phyloP scores from a whole-genome alignment of 2,329 filamentous ascomycete species.

The Albophoma yamanashiensis region DNA sequence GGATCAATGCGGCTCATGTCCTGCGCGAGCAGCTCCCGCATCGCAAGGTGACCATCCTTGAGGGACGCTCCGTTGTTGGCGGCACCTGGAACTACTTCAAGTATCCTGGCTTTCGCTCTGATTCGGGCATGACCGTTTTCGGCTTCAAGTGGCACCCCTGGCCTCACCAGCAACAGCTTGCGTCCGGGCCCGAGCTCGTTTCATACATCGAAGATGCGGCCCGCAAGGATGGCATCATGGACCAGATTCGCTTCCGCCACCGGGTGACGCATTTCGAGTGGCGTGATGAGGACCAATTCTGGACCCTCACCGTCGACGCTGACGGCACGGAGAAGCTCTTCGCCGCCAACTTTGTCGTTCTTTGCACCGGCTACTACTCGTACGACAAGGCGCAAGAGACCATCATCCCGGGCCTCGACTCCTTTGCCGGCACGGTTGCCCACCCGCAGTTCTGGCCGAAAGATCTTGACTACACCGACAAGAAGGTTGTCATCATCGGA shows the following conservation, averaged over 20 bases:
- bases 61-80: slow-evolving; percentile 53
- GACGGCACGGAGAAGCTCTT: slow-evolving; percentile 13
- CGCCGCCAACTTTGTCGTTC: slow-evolving; percentile 44
- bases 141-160: slow-evolving; percentile 65
- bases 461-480: slow-evolving; percentile 52
- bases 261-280: slow-evolving; percentile 38
- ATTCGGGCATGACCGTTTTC: slow-evolving; percentile 51
- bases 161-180: slow-evolving; percentile 41
- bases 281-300: slow-evolving; percentile 43
- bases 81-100: slow-evolving; percentile 74
- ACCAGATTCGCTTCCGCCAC: slow-evolving; percentile 41
- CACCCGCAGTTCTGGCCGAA: slow-evolving; percentile 73
- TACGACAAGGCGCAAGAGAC: slow-evolving; percentile 52
- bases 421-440: slow-evolving; percentile 52
- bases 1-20: slow-evolving; percentile 64
- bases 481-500: slow-evolving; percentile 63
- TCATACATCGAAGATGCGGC: slow-evolving; percentile 44
- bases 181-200: slow-evolving; percentile 38
- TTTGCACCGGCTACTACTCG: slow-evolving; percentile 60
- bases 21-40: slow-evolving; percentile 47
- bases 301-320: slow-evolving; percentile 37
- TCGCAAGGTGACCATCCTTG: slow-evolving; percentile 52
- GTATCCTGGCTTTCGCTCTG: slow-evolving; percentile 63
- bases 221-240: slow-evolving; percentile 37
- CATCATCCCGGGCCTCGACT: slow-evolving; percentile 54